Base-by-base conservation (phyloP, 202 grass and related monocot species). In the Carex sylvatica region DNA sequence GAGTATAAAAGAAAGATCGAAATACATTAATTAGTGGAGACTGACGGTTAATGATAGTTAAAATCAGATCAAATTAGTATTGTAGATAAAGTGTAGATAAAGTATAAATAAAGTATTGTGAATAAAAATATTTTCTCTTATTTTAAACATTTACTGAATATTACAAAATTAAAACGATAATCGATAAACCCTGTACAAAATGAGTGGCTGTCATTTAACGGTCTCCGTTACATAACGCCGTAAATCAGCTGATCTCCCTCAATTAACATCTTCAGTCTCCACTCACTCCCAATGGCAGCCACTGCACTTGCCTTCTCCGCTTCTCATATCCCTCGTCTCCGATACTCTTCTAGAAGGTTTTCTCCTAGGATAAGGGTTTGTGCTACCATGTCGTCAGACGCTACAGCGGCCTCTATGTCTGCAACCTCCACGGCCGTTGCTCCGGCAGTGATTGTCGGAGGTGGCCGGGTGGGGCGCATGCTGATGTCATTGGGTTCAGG, bases 391-490 rank as follows among this genome's bases (percentile, higher is more conserved):
- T 84, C 70, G 16, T 85, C 86, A 5, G 84, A 86, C 7, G 82
- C 81, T 26, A 87, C 88, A 81, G 79, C 91, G 22, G 22, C 56
- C 42, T 80, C 83, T 2, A 42, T 35, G 6, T 80, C 74, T 3
- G 3, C 52, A 26, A 40, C 46, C 18, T 83, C 87, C 30, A 15
- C 65, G 5, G 83, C 87, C 55, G 85, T 97, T 74, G 63, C 89
- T 18, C 88, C 92, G 44, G 87, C 88, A 24, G 87, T 94, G 68
- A 91, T 94, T 26, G 88, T 98, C 30, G 92, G 95, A 60, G 88
- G 90, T 53, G 90, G 95, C 18, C 61, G 90, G 18, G 92, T 95
- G 0, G 95, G 92, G 1, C 87, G 82, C 31, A 87, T 86, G 84
- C 89, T 98, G 61, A 83, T 89, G 56, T 53, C 87, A 59, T 83